Conservation (phyloP, 495 filamentous ascomycete species). For the Podospora pseudocomata region DNA sequence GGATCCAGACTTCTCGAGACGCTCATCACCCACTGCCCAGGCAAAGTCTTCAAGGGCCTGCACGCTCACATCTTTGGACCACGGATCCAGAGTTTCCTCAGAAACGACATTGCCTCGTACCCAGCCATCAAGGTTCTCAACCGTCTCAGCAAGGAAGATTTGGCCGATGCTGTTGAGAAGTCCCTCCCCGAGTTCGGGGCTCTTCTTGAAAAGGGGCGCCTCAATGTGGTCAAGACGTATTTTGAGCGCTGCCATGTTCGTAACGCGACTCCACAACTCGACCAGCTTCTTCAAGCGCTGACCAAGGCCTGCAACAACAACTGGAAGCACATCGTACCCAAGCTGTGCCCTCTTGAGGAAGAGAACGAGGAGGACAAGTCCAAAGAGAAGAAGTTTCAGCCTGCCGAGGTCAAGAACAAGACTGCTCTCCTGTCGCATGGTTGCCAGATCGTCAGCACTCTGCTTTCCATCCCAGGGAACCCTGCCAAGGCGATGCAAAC, state of each 20-base stretch:
- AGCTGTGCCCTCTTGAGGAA: constrained; percentile 52
- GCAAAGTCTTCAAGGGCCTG: constrained; percentile 82
- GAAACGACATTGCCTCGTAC: constrained; percentile 86
- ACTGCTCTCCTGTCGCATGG: constrained; percentile 43
- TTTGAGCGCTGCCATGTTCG: constrained; percentile 79
- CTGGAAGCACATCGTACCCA: constrained; percentile 50
- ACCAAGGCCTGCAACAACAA: constrained; percentile 55
- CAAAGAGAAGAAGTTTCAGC: constrained; percentile 27
- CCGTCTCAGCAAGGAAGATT: constrained; percentile 76
- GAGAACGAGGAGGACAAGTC: constrained; percentile 34
- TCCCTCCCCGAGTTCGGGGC: constrained; percentile 65
- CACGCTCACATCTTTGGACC: constrained; percentile 71
- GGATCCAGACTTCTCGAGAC: constrained; percentile 87
- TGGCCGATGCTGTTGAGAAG: constrained; percentile 62
- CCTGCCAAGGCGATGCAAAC: constrained; percentile 41
- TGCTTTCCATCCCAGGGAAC: constrained; percentile 42
- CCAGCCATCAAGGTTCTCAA: constrained; percentile 76
- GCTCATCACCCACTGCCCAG: constrained; percentile 72
- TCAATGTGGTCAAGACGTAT: constrained; percentile 71
- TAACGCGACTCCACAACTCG: constrained; percentile 51
- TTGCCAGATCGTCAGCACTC: constrained; percentile 39
- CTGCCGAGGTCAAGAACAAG: constrained; percentile 38
- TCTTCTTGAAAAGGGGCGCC: constrained; percentile 68
- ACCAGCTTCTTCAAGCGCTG: constrained; percentile 58
- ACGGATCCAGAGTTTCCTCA: constrained; percentile 69